phyloP scores from a whole-genome alignment of 140 eudicot species.

The Bidens hawaiensis region DNA sequence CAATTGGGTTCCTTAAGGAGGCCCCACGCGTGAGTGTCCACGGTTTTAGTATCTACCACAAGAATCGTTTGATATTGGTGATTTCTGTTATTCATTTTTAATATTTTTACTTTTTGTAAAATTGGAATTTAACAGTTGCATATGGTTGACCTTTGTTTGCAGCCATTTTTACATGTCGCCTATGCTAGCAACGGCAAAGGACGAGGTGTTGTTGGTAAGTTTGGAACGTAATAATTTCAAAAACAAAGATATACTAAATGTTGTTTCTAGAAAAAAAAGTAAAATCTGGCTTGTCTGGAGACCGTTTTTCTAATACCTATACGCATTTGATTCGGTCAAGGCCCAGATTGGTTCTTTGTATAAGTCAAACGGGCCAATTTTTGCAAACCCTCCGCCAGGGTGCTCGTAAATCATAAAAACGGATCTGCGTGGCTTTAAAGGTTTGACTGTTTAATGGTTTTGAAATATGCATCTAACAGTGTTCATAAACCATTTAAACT shows the following conservation, averaged over 20 bases:
- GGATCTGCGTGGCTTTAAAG: background rate
- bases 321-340: no score
- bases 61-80: slow-evolving; percentile 79
- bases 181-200: slow-evolving; percentile 46
- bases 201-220: slow-evolving; percentile 92
- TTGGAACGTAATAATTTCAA: background rate
- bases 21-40: slow-evolving; percentile 79
- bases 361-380: background rate
- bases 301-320: no score
- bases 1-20: slow-evolving; percentile 88
- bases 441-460: background rate
- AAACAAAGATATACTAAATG: background rate
- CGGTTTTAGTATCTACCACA: slow-evolving; percentile 89
- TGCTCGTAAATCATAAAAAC: background rate
- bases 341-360: background rate
- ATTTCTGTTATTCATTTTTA: slow-evolving; percentile 17
- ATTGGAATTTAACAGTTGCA: background rate
- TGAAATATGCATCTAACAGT: no score
- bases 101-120: slow-evolving; percentile 1
- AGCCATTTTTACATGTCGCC: slow-evolving; percentile 80
- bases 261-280: no score
- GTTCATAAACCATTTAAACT: no score
- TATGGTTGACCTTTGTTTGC: slow-evolving; percentile 32
- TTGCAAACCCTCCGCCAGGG: background rate
- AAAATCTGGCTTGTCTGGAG: no score